A percentile compares a stretch with the other conserved stretches of the same genome.
Evolutionary conservation across 1,284 basidiomycete species (phyloP).

Genomic region (Ustilago bromivora): DNA sequence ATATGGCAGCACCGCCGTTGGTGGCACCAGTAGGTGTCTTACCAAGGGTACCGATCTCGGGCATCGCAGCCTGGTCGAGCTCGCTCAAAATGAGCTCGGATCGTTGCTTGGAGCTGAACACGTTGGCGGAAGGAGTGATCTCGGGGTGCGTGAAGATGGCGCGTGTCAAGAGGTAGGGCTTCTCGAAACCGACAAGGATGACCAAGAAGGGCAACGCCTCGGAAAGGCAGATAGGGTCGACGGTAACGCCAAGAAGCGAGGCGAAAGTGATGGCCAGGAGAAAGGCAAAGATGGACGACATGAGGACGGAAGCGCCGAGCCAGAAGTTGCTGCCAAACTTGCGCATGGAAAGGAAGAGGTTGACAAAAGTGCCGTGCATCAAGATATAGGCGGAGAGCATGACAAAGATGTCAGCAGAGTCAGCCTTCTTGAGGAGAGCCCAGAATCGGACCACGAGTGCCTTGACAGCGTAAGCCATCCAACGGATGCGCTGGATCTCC

Average conservation of each 20-base stretch:
- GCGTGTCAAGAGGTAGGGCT: slow-evolving; percentile 89
- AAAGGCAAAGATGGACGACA: slow-evolving; percentile 87
- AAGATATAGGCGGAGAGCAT: slow-evolving; percentile 94
- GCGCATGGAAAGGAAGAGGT: slow-evolving; percentile 71
- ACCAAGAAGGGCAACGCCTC: slow-evolving; percentile 98
- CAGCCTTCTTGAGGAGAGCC: slow-evolving; percentile 77
- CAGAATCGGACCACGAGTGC: slow-evolving; percentile 66
- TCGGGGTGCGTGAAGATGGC: slow-evolving; percentile 91
- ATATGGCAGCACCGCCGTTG: slow-evolving; percentile 36
- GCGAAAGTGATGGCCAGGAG: slow-evolving; percentile 87
- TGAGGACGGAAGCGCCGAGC: slow-evolving; percentile 81
- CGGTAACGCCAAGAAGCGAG: slow-evolving; percentile 83
- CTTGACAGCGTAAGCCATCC: slow-evolving; percentile 62
- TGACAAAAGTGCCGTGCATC: slow-evolving; percentile 95
- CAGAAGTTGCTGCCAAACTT: slow-evolving; percentile 67
- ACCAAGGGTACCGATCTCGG: slow-evolving; percentile 38
- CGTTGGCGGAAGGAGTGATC: slow-evolving; percentile 71
- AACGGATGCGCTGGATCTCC: slow-evolving; percentile 59
- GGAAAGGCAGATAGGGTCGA: slow-evolving; percentile 91
- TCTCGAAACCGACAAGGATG: slow-evolving; percentile 97
- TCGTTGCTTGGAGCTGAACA: slow-evolving; percentile 26
- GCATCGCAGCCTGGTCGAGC: slow-evolving; percentile 44
- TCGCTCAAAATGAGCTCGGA: slow-evolving; percentile 50
- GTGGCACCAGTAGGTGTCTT: slow-evolving; percentile 32
- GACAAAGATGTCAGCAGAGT: slow-evolving; percentile 93